Percentiles rank a stretch among this genome's conserved stretches.
These are phyloP conservation scores for Suillus bovinus DNA, from an alignment of 768 basidiomycete genomes.

Conservation along the genomic window DNA sequence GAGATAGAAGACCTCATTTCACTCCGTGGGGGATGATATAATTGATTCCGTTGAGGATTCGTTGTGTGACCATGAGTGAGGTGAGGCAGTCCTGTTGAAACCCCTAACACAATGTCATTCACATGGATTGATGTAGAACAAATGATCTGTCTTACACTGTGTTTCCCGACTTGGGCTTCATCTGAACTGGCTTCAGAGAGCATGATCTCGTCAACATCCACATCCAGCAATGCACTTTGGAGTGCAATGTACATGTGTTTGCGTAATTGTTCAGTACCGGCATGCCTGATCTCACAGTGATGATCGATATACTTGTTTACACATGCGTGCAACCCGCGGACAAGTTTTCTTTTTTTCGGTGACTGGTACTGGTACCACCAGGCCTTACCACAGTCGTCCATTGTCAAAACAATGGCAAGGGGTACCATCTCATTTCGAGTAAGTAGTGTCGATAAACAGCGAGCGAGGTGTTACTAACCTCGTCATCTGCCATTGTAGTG, in stretches of 20 bases:
- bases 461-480: not conserved
- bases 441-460: not conserved
- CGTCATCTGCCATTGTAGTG: not conserved
- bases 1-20: not conserved
- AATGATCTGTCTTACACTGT: not conserved
- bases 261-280: not conserved
- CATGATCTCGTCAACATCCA: too few relatives aligned
- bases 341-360: not conserved
- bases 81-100: not conserved
- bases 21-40: not conserved
- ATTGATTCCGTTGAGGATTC: not conserved
- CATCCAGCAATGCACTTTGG: too few relatives aligned
- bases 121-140: not conserved
- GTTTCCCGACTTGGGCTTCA: not conserved
- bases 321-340: not conserved
- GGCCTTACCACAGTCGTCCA: not conserved
- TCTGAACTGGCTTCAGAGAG: not conserved
- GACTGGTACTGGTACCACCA: not conserved
- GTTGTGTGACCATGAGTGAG: not conserved
- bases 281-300: not conserved
- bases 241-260: not conserved
- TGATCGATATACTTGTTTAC: not conserved
- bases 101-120: not conserved
- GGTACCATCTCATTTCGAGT: not conserved
- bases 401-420: not conserved